Evolutionary conservation across 306 rosid genomes (phyloP).

Genomic region (Psophocarpus tetragonolobus): DNA sequence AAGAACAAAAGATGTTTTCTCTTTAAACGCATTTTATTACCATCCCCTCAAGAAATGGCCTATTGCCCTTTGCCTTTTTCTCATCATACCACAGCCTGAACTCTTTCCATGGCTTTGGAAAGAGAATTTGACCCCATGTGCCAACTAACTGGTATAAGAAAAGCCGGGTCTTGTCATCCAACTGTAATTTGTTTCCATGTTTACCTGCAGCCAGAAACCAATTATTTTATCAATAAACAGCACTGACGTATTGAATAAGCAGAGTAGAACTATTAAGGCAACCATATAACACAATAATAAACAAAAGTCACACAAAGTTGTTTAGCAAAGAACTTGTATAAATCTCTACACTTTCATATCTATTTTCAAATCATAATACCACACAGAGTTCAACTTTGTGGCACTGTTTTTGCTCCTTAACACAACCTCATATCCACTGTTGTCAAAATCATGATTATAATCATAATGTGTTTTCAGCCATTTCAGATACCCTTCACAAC

Average conservation of each 20-base stretch:
- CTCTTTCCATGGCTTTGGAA: slow-evolving; percentile 98
- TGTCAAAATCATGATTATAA: not conserved
- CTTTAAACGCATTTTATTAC: slow-evolving; percentile 39
- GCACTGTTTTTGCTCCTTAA: not conserved
- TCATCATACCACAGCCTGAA: slow-evolving; percentile 93
- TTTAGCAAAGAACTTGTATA: slow-evolving; percentile 3
- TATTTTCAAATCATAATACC: slow-evolving; percentile 11
- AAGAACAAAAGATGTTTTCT: not conserved
- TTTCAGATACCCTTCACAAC: not conserved
- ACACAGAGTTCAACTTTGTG: not conserved
- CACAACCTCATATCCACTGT: not conserved
- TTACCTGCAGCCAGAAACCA: slow-evolving; percentile 60
- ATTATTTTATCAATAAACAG: slow-evolving; percentile 16
- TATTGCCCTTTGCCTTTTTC: slow-evolving; percentile 74
- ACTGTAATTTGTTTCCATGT: slow-evolving; percentile 75
- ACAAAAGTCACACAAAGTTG: not conserved
- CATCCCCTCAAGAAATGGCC: slow-evolving; percentile 90
- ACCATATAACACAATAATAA: not conserved
- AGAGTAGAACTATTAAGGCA: slow-evolving; percentile 7
- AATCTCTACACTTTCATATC: not conserved
- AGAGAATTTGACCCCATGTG: slow-evolving; percentile 99
- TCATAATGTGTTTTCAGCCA: not conserved
- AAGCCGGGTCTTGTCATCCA: slow-evolving; percentile 61
- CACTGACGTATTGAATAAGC: not conserved
- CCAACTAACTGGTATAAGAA: slow-evolving; percentile 93